phyloP scores from a whole-genome alignment of 768 basidiomycete genomes.

The Leucocoprinus leucothites region DNA sequence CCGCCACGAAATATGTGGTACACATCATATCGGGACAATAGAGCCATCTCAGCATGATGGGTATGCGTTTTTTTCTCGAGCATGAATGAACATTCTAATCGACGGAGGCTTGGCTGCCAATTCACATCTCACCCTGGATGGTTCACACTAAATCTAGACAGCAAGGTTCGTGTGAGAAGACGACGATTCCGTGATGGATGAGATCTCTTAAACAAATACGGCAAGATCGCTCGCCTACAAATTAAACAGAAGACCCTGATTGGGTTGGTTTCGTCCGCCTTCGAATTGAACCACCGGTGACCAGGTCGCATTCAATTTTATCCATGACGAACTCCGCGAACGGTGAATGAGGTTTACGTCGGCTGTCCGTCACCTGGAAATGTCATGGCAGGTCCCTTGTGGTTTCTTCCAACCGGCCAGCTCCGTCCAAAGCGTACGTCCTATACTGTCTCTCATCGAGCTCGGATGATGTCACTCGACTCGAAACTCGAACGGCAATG shows the following conservation, averaged over 20 bases:
- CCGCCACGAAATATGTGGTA: neutral
- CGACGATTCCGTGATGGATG: slow-evolving; percentile 6
- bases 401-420: neutral
- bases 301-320: slow-evolving; percentile 10
- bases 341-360: neutral
- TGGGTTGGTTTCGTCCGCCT: slow-evolving; percentile 9
- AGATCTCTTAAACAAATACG: slow-evolving; percentile 5
- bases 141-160: slow-evolving; percentile 3
- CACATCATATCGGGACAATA: neutral
- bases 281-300: slow-evolving; percentile 12
- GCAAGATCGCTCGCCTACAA: slow-evolving; percentile 4
- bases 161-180: slow-evolving; percentile 9
- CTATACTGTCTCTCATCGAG: neutral
- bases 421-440: neutral
- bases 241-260: slow-evolving; percentile 2
- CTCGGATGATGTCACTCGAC: slow-evolving; percentile 1
- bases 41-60: neutral
- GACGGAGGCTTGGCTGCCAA: slow-evolving; percentile 9
- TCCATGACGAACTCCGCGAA: slow-evolving; percentile 5
- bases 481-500: neutral
- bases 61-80: slow-evolving; percentile 1
- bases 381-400: neutral
- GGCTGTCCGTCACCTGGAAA: neutral
- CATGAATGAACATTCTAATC: neutral
- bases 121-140: slow-evolving; percentile 3